Evolutionary conservation across 1,284 basidiomycete genomes (phyloP).

Genomic region (Cryptococcus wingfieldii): DNA sequence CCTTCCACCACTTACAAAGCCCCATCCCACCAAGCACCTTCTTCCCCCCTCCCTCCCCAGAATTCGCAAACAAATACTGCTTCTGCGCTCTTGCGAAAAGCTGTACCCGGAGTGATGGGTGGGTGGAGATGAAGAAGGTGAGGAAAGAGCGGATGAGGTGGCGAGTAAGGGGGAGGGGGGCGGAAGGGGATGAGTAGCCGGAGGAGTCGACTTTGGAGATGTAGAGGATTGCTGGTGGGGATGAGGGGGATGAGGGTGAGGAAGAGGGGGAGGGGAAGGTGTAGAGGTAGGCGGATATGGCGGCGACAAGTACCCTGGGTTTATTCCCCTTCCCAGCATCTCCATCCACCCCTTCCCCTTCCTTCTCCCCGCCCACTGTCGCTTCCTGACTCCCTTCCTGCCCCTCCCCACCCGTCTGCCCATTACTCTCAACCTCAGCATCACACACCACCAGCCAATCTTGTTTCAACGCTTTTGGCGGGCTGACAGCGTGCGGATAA

Average conservation of each 20-base stretch:
- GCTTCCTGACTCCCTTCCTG: too few relatives aligned
- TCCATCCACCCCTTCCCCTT: too few relatives aligned
- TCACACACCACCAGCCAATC: conserved; percentile 65
- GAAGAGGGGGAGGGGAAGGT: conserved; percentile 53
- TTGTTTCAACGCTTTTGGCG: conserved; percentile 52
- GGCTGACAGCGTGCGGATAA: conserved; percentile 64
- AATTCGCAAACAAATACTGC: conserved; percentile 93
- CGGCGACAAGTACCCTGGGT: conserved; percentile 57
- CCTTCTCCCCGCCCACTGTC: neutral
- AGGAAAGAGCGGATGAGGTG: conserved; percentile 67
- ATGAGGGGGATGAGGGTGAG: conserved; percentile 27
- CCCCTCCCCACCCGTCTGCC: neutral
- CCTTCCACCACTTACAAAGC: conserved; percentile 91
- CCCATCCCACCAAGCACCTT: conserved; percentile 70
- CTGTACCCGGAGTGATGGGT: conserved; percentile 63
- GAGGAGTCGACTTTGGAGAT: conserved; percentile 92
- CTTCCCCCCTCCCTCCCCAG: conserved; percentile 69
- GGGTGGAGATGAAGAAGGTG: conserved; percentile 59
- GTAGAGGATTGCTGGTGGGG: conserved; percentile 69
- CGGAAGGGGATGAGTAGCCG: conserved; percentile 59
- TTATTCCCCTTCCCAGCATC: neutral
- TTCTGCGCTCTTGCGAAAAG: conserved; percentile 85
- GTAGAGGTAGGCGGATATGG: conserved; percentile 78
- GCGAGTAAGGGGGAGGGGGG: conserved; percentile 58
- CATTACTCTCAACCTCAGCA: conserved; percentile 49